Evolutionary conservation across 1,284 basidiomycete species (phyloP), one percentile per base, ranked within the genome.

Genomic region (Tylopilus sp.): DNA sequence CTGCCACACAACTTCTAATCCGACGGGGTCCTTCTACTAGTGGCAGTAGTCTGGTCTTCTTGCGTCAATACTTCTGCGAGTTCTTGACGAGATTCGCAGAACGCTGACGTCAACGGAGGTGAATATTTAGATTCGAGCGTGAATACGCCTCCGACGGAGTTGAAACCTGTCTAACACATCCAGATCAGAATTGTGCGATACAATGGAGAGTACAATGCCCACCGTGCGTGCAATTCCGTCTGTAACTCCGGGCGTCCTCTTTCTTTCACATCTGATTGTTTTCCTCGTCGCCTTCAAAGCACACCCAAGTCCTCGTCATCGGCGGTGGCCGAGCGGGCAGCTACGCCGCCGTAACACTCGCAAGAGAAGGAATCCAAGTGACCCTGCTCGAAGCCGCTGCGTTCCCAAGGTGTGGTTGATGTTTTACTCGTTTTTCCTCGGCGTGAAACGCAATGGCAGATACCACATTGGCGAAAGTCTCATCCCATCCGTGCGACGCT

Each of bases 311-410:
- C 58, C 84, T 89, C 24, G 76, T 89, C 53, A 76, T 89, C 26
- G 87, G 88, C n/a, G 88, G 86, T 58, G 92, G 92, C n/a, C 92
- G 92, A 13, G 88, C 87, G 24, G 92, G 92, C 36, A 88, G 87
- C 65, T 94, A 92, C 73, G 84, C 90, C 53, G 91, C 91, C 4
- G 82, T 89, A n/a, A 88, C 84, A 44, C 85, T 94, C 22, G 89
- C 90, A 6, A 81, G 89, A 53, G 92, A 94, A 77, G 92, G 92
- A 4, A 74, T 91, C 53, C 80, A 89, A 60, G 91, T 92, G 62
- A 88, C 88, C 24, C 71, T 94, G 29, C 80, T 93, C 49, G 92
- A 94, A 77, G 83, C 88, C 22, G 82, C 86, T 32, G 86, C 88
- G 70, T 93, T 93, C 75, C 92, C 92, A 57, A 82, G 91, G 89